Conservation (phyloP, 225 moss, liverwort and hornwort genomes). For the Pseudoscleropodium purum region DNA sequence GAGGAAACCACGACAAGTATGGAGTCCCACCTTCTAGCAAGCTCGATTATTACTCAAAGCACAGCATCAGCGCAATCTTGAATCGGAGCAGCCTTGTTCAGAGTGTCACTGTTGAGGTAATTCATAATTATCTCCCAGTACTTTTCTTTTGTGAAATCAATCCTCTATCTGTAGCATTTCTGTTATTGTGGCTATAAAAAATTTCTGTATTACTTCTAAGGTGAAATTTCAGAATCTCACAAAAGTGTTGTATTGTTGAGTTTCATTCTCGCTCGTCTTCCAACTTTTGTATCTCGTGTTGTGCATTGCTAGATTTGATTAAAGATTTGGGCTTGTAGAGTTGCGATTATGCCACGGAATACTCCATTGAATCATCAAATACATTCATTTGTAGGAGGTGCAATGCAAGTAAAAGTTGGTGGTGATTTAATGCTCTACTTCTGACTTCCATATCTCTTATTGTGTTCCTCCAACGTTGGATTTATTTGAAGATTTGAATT, state of each 20-base stretch:
- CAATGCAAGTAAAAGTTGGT: background rate
- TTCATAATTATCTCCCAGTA: background rate
- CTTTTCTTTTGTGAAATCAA: background rate
- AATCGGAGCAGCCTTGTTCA: constrained; percentile 74
- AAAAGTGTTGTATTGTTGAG: background rate
- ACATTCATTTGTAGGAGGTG: background rate
- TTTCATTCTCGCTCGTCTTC: background rate
- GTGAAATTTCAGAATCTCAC: background rate
- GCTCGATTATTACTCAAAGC: constrained; percentile 57
- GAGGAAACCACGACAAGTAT: constrained; percentile 93
- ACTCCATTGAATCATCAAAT: background rate
- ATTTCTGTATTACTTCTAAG: background rate
- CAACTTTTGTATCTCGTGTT: background rate
- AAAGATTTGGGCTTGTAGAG: background rate
- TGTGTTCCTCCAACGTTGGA: background rate
- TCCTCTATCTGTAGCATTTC: background rate
- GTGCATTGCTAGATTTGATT: background rate
- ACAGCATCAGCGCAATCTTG: constrained; percentile 66
- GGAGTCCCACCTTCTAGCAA: constrained; percentile 69
- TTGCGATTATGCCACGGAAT: background rate
- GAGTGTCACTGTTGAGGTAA: constrained; percentile 76
- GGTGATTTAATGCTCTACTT: background rate
- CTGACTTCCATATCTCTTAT: background rate
- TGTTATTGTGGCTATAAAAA: background rate
- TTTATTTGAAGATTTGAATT: background rate